Evolutionary conservation across 805 yeast species (phyloP).

Genomic region (Barnettozyma sp.): DNA sequence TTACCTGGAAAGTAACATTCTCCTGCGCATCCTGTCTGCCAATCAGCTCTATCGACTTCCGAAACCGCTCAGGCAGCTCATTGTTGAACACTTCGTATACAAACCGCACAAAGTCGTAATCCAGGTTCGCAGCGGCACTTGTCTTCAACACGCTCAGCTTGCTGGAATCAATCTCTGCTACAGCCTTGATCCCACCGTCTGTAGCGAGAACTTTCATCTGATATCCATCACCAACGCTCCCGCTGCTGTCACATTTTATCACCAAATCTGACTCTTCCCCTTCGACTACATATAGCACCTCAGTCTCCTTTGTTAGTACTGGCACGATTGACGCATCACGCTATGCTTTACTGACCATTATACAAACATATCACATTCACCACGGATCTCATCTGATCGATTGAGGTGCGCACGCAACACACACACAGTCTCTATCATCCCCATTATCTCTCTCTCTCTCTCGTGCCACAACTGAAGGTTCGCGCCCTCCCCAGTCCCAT

Average conservation of each 20-base stretch:
- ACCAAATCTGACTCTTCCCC: constrained; percentile 13
- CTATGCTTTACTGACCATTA: neutral
- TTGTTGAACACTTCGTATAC: constrained; percentile 6
- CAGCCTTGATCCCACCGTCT: constrained; percentile 8
- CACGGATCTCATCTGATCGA: neutral
- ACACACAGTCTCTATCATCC: too few relatives aligned
- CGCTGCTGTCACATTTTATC: neutral
- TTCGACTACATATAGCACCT: constrained; percentile 1
- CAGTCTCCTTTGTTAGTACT: neutral
- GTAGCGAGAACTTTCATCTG: constrained; percentile 4
- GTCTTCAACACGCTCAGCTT: neutral
- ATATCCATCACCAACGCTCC: neutral
- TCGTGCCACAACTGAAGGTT: too few relatives aligned
- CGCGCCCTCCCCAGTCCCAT: too few relatives aligned
- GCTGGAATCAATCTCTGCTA: neutral
- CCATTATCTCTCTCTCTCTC: too few relatives aligned
- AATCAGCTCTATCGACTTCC: constrained; percentile 5
- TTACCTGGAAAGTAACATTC: neutral
- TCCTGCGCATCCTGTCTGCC: neutral
- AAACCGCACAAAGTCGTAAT: constrained; percentile 5
- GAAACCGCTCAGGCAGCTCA: constrained; percentile 1
- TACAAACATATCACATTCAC: constrained; percentile 3
- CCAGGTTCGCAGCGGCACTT: constrained; percentile 1
- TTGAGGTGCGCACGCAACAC: too few relatives aligned
- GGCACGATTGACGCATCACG: neutral